phyloP scores from a whole-genome alignment of 192 early-diverging fungal species.

The Linderina pennispora region DNA sequence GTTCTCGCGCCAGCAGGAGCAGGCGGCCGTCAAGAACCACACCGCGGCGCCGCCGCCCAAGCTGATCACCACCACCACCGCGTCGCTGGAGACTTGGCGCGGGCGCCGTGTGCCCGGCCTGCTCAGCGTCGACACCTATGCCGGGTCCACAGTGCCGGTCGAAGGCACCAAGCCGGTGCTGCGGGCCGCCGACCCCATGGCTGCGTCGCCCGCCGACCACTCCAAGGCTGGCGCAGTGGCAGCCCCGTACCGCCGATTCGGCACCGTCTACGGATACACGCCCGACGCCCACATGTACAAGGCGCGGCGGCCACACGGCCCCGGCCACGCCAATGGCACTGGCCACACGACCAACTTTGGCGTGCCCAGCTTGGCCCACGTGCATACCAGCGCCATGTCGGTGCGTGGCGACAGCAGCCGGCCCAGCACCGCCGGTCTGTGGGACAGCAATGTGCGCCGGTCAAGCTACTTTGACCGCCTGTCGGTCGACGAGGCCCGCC shows the following conservation, averaged over 20 bases:
- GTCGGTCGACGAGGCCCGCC: conserved; percentile 30
- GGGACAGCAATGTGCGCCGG: conserved; percentile 31
- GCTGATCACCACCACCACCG: conserved; percentile 1
- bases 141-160: conserved; percentile 10
- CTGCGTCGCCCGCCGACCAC: conserved; percentile 6
- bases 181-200: conserved; percentile 7
- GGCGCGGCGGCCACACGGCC: conserved; percentile 2
- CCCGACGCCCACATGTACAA: conserved; percentile 7
- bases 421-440: conserved; percentile 17
- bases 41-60: conserved; percentile 2
- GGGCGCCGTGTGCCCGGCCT: conserved; percentile 31
- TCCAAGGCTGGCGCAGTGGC: conserved; percentile 13
- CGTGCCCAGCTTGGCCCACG: too few relatives aligned
- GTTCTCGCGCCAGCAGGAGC: conserved; percentile 23
- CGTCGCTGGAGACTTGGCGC: conserved; percentile 31
- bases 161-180: too few relatives aligned
- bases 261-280: conserved; percentile 37
- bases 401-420: neutral
- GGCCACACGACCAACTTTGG: neutral
- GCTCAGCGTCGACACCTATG: conserved; percentile 14
- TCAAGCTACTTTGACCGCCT: conserved; percentile 44
- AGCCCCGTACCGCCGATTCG: conserved; percentile 32
- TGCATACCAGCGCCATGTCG: neutral
- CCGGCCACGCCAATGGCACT: neutral
- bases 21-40: conserved; percentile 10